These are phyloP conservation scores for Allium sativum DNA, from an alignment of 106 monocot species.

Conservation along the genomic window DNA sequence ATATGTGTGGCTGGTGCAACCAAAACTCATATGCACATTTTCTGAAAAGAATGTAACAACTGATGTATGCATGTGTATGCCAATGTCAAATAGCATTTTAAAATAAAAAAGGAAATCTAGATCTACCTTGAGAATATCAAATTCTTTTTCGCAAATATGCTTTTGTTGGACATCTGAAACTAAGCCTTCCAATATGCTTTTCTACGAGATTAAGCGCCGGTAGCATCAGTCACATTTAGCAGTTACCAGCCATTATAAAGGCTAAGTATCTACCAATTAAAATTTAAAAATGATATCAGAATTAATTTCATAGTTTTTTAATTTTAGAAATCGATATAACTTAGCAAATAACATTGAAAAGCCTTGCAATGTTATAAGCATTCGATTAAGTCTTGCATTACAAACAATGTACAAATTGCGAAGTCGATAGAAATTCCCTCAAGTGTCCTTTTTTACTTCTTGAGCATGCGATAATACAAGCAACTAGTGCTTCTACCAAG, in stretches of 20 bases:
- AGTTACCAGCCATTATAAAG: constrained; percentile 90
- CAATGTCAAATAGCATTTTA: too few species aligned
- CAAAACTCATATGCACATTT: too few species aligned
- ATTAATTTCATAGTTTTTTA: too few species aligned
- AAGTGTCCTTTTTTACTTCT: constrained; percentile 91
- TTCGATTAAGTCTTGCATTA: too few species aligned
- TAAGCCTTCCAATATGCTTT: constrained; percentile 84
- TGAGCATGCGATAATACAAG: constrained; percentile 83
- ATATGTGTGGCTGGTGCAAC: too few species aligned
- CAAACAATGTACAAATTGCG: constrained; percentile 92
- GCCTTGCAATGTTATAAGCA: too few species aligned
- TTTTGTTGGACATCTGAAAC: constrained; percentile 86
- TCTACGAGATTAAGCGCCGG: constrained; percentile 65
- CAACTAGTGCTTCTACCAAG: constrained; percentile 63
- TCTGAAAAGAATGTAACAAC: too few species aligned
- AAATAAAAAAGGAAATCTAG: too few species aligned
- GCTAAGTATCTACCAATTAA: constrained; percentile 74
- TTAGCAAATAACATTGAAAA: too few species aligned
- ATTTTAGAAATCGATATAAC: too few species aligned
- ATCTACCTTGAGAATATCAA: constrained; percentile 91
- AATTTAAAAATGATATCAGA: too few species aligned
- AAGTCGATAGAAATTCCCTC: constrained; percentile 81
- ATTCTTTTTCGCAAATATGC: constrained; percentile 94
- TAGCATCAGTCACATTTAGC: constrained; percentile 65
- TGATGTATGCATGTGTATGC: too few species aligned